Evolutionary conservation across 192 early-diverging fungal genomes (phyloP).

Genomic region (Coemansia sp.): DNA sequence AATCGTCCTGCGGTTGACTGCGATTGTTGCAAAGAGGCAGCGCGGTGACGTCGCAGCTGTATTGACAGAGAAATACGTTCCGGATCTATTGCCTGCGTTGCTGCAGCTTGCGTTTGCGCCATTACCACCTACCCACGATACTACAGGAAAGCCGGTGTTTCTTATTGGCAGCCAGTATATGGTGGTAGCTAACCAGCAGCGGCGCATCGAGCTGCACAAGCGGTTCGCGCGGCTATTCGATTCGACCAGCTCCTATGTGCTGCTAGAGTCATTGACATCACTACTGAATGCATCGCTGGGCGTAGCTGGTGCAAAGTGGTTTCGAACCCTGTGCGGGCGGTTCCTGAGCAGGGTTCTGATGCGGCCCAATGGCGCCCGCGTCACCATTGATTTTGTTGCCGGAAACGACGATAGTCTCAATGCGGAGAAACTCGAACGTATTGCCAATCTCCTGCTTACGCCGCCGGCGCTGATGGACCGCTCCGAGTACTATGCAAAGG

Average conservation of each 20-base stretch:
- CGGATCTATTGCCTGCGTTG: constrained; percentile 67
- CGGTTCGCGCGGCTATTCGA: constrained; percentile 44
- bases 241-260: constrained; percentile 55
- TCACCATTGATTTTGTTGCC: constrained; percentile 68
- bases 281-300: constrained; percentile 61
- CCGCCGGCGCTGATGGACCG: constrained; percentile 17
- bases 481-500: constrained; percentile 6
- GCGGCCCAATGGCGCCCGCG: constrained; percentile 61
- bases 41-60: constrained; percentile 60
- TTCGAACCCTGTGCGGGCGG: constrained; percentile 63
- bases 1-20: constrained; percentile 9
- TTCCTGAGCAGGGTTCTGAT: constrained; percentile 70
- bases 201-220: constrained; percentile 24
- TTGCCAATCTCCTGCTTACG: constrained; percentile 31
- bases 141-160: background rate
- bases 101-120: constrained; percentile 72
- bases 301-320: constrained; percentile 59
- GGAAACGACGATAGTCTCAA: constrained; percentile 47
- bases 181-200: constrained; percentile 35
- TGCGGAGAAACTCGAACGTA: constrained; percentile 35
- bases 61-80: constrained; percentile 57
- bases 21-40: constrained; percentile 11
- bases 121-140: constrained; percentile 14
- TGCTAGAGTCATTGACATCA: constrained; percentile 66
- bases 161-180: constrained; percentile 15